A percentile compares a stretch with the other conserved stretches of the same genome.
Conservation (phyloP, 495 filamentous ascomycete species). For the Penicillium paradoxum region DNA sequence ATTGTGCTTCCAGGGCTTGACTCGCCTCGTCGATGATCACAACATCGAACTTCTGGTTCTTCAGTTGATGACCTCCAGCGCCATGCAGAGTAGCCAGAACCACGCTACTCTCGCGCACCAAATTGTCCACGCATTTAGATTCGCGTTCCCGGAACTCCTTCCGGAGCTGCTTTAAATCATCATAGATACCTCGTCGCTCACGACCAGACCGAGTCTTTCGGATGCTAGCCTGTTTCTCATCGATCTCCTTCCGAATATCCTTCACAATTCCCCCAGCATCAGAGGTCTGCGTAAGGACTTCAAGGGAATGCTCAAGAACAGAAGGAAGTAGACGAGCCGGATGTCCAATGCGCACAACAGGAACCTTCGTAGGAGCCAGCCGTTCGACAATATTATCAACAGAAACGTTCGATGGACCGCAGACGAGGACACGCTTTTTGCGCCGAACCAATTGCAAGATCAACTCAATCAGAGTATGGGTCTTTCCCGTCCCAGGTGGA, state of each 20-base stretch:
- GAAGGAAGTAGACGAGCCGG: slow-evolving; percentile 87
- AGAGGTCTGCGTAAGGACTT: slow-evolving; percentile 86
- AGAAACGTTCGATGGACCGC: slow-evolving; percentile 91
- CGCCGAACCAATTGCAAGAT: slow-evolving; percentile 77
- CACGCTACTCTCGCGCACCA: slow-evolving; percentile 75
- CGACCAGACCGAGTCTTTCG: slow-evolving; percentile 76
- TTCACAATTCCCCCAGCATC: slow-evolving; percentile 87
- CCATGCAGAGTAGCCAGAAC: slow-evolving; percentile 92
- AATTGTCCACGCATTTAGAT: slow-evolving; percentile 66
- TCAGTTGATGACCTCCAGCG: slow-evolving; percentile 79
- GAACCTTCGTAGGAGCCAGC: slow-evolving; percentile 72
- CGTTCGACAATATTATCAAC: slow-evolving; percentile 99
- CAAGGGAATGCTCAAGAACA: slow-evolving; percentile 82
- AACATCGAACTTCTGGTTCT: slow-evolving; percentile 80
- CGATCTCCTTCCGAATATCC: slow-evolving; percentile 89
- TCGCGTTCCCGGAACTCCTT: slow-evolving; percentile 89
- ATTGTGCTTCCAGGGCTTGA: slow-evolving; percentile 94
- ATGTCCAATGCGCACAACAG: slow-evolving; percentile 86
- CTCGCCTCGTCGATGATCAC: slow-evolving; percentile 94
- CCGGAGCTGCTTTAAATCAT: slow-evolving; percentile 74
- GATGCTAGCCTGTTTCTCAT: slow-evolving; percentile 82
- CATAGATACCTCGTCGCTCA: slow-evolving; percentile 78
- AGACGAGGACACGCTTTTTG: slow-evolving; percentile 76
- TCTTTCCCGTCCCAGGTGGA: slow-evolving; percentile 95
- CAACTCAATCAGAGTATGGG: slow-evolving; percentile 92